Evolutionary conservation across 805 yeast species (phyloP), one percentile per base, ranked within the genome.

Genomic region (Priceomyces melissophilus): DNA sequence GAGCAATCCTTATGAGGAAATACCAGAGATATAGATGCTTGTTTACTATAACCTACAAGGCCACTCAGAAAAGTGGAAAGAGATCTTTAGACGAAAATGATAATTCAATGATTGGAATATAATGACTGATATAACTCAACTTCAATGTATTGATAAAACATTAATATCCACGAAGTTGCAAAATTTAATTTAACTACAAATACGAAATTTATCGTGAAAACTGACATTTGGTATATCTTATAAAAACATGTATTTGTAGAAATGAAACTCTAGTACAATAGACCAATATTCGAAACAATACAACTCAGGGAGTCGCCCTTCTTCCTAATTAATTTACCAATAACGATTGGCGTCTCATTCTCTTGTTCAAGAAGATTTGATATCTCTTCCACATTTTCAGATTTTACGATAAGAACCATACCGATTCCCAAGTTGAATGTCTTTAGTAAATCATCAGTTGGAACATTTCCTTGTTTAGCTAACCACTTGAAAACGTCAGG

Each of bases 371-470:
- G 72, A 46, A 77, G 65, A 37, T 65, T 58, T 33, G 70, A 68
- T 14, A 81, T 82, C 48, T 69, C 67, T 1, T 70, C 78, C 15
- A 78, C 96, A 38, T 86, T 79, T 47, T 75, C 82, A 37, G 70
- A 63, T 61, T 79, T 82, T 23, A 87, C 96, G 53, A 91, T 84
- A 30, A 85, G 78, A 31, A 88, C 89, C 98, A 91, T 91, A 55
- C 99, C 99, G 54, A 93, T 76, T 69, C 99, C 99, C 75, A 91
- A 75, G 66, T 93, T 93, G 62, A 93, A 79, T 9, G 99, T 95
- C 73, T 88, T 91, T 54, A 87, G 69, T 46, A 88, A 79, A 64
- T 95, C 99, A 15, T 69, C 69, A 38, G 76, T 68, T 37, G 99
- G 98, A 30, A 95, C 95, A 57, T 83, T 82, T 47, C 99, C 99